phyloP scores from a whole-genome alignment of 441 rosid species.

The Croton laevigatus region DNA sequence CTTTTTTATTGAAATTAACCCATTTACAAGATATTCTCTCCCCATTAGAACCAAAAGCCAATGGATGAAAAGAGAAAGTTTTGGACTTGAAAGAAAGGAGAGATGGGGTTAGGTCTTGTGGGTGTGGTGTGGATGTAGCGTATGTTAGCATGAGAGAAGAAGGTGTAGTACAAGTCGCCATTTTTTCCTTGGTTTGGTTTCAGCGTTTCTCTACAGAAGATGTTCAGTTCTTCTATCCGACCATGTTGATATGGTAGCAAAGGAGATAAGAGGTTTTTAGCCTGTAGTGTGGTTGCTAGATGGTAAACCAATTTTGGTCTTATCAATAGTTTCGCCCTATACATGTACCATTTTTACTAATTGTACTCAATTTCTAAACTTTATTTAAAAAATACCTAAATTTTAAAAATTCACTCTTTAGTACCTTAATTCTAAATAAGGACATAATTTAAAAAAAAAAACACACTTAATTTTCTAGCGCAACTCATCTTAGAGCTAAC shows the following conservation, averaged over 20 bases:
- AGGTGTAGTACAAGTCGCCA: slow-evolving; percentile 47
- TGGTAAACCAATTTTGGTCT: neutral
- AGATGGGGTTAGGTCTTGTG: slow-evolving; percentile 49
- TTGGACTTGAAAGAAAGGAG: slow-evolving; percentile 56
- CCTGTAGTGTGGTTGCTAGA: neutral
- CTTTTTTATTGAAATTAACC: slow-evolving; percentile 29
- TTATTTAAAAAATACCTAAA: too few relatives aligned
- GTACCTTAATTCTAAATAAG: too few relatives aligned
- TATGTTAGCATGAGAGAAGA: slow-evolving; percentile 53
- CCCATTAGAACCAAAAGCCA: slow-evolving; percentile 31
- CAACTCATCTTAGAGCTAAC: too few relatives aligned
- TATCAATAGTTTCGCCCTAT: too few relatives aligned
- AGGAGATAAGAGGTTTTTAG: neutral
- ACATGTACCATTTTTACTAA: too few relatives aligned
- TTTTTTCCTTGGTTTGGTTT: slow-evolving; percentile 11
- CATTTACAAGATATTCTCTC: slow-evolving; percentile 21
- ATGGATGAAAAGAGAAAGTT: slow-evolving; percentile 35
- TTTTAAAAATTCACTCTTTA: too few relatives aligned
- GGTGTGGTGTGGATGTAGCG: slow-evolving; percentile 43
- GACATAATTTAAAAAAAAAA: too few relatives aligned
- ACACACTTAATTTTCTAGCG: too few relatives aligned
- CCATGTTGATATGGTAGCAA: too few relatives aligned
- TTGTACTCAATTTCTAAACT: too few relatives aligned
- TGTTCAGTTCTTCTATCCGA: neutral
- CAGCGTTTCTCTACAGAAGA: neutral